Conservation (phyloP, 2,329 filamentous ascomycete species). For the Chrysoporthe puriensis region DNA sequence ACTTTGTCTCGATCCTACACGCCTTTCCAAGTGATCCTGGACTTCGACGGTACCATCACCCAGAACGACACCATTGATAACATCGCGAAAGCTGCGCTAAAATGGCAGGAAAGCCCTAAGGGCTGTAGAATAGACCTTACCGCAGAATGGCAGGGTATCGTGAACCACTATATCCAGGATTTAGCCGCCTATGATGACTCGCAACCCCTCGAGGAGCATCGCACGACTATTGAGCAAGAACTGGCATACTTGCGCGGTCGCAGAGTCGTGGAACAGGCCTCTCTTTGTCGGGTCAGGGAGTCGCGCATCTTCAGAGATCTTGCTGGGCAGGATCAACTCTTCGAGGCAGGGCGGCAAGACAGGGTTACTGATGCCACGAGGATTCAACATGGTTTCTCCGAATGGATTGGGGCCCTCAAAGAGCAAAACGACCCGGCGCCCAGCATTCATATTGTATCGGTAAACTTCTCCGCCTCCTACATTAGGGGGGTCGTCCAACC, state of each 20-base stretch:
- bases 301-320: constrained; percentile 51
- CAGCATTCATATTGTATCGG: constrained; percentile 48
- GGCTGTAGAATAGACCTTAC: constrained; percentile 39
- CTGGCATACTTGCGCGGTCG: constrained; percentile 48
- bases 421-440: not conserved
- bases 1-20: not conserved
- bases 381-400: constrained; percentile 46
- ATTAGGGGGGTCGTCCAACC: constrained; percentile 38
- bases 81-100: constrained; percentile 50
- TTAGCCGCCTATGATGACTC: constrained; percentile 43
- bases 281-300: constrained; percentile 47
- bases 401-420: constrained; percentile 32
- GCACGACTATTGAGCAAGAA: constrained; percentile 45
- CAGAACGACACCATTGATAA: constrained; percentile 54
- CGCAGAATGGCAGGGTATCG: constrained; percentile 48
- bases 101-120: constrained; percentile 34
- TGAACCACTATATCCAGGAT: constrained; percentile 51
- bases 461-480: constrained; percentile 42
- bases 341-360: constrained; percentile 43
- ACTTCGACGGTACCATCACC: constrained; percentile 65
- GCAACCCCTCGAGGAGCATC: constrained; percentile 37
- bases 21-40: constrained; percentile 49
- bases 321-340: constrained; percentile 36
- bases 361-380: constrained; percentile 39
- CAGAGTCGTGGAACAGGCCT: constrained; percentile 49